Evolutionary conservation across 176 grass and related monocot species (phyloP).

Genomic region (Oryza rufipogon): DNA sequence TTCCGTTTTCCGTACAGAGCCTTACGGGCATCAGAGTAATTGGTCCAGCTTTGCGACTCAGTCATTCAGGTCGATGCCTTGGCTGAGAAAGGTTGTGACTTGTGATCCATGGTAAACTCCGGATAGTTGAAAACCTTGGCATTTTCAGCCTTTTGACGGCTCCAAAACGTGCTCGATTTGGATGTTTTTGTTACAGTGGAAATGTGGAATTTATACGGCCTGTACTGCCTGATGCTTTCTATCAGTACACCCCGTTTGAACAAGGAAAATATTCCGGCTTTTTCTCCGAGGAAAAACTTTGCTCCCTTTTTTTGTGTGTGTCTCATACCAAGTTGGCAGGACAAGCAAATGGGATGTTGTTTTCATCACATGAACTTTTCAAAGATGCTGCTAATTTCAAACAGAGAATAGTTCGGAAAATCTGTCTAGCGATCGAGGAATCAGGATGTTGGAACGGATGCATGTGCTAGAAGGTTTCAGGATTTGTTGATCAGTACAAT

Average conservation of each 20-base stretch:
- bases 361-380: slow-evolving; percentile 38
- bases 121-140: slow-evolving; percentile 46
- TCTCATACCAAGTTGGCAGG: slow-evolving; percentile 22
- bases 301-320: background rate
- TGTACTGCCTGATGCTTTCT: slow-evolving; percentile 27
- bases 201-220: slow-evolving; percentile 31
- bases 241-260: slow-evolving; percentile 46
- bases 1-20: no score
- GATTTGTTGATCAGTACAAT: background rate
- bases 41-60: slow-evolving; percentile 32
- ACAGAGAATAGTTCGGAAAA: slow-evolving; percentile 28
- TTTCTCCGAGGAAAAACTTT: slow-evolving; percentile 8
- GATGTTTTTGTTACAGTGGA: slow-evolving; percentile 8
- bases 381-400: slow-evolving; percentile 24
- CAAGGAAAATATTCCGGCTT: slow-evolving; percentile 36
- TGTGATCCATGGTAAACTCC: slow-evolving; percentile 22
- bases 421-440: background rate
- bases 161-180: slow-evolving; percentile 44
- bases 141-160: slow-evolving; percentile 53
- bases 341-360: slow-evolving; percentile 11
- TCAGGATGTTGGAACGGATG: slow-evolving; percentile 10
- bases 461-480: slow-evolving; percentile 14
- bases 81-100: background rate
- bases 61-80: slow-evolving; percentile 45
- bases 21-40: slow-evolving; percentile 34